These are phyloP conservation scores for Russula virescens DNA, from an alignment of 768 basidiomycete species.

Conservation along the genomic window DNA sequence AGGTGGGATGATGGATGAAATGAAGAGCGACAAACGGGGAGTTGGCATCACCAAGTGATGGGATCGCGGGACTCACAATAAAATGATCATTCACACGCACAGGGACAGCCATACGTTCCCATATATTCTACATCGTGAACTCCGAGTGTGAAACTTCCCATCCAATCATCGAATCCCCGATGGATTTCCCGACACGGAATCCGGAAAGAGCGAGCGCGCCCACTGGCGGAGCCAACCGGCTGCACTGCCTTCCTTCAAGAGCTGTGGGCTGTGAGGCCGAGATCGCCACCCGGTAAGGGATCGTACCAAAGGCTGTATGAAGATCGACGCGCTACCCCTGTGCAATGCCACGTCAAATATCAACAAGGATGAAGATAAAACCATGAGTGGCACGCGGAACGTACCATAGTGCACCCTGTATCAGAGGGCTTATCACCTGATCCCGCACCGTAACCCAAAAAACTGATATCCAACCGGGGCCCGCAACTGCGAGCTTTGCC, in stretches of 20 bases:
- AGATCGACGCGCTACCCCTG: slow-evolving; percentile 15
- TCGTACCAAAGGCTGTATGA: slow-evolving; percentile 8
- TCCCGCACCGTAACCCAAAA: slow-evolving; percentile 61
- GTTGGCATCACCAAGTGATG: background rate
- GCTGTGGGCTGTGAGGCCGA: background rate
- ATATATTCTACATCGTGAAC: background rate
- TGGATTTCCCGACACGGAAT: background rate
- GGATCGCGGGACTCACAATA: background rate
- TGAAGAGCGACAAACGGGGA: background rate
- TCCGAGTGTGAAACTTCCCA: background rate
- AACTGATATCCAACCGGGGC: slow-evolving; percentile 53
- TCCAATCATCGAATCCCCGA: slow-evolving; percentile 1
- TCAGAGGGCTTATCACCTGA: slow-evolving; percentile 59
- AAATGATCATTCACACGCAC: background rate
- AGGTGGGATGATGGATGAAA: background rate
- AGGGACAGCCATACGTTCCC: background rate
- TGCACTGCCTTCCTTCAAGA: slow-evolving; percentile 6
- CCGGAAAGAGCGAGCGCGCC: slow-evolving; percentile 10
- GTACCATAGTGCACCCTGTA: slow-evolving; percentile 65
- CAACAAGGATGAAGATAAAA: background rate
- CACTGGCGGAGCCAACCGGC: slow-evolving; percentile 13
- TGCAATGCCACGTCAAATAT: background rate
- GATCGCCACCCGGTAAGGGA: background rate
- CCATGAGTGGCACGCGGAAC: slow-evolving; percentile 24
- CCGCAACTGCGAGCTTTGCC: slow-evolving; percentile 48